Base-by-base conservation (phyloP, 163 green algal genomes). In the Picocystis sp. region DNA sequence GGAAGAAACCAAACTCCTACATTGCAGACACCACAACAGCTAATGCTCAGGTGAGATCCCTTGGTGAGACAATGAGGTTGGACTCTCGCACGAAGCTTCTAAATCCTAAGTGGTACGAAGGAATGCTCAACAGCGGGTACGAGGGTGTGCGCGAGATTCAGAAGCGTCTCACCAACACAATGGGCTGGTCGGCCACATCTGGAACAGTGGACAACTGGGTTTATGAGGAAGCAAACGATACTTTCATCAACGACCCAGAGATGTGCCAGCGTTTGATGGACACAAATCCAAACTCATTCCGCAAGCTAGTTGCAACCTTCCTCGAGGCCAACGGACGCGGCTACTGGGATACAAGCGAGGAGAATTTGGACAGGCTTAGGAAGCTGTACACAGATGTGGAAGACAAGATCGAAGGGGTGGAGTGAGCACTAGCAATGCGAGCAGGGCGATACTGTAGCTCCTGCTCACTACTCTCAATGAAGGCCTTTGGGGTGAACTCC, bases 91-190 rank as follows among this genome's bases (percentile, higher is more conserved):
- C 89, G 45, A 98, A 98, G 86, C 82, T 98, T 71, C 78, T 98
- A 24, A 98, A 98, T 77, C 89, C 89, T 63, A 98, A 98, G 80
- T 98, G 89, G 89, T 98, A 98, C 58, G 89, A 98, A 76, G 89
- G 89, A 69, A 97, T 97, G 89, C 64, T 98, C 45, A 49, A 41
- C 58, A 80, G 56, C 43, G 89, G 89, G 23, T 98, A 98, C 63
- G 89, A 98, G 76, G 89, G 89, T 50, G 89, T 95, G 60, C 74
- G 89, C 17, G 89, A 98, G 78, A 97, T 98, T 67, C 89, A 98
- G 83, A 98, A 98, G 83, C 81, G 89, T 50, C 72, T 98, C 34
- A 97, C 87, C 67, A 98, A 98, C 81, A 98, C 89, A 53, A 88
- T 98, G 79, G 89, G 89, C 63, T 98, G 89, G 89, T 89, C 74